Evolutionary conservation across 1,284 basidiomycete species (phyloP).

Genomic region (Sanghuangporus baumii): DNA sequence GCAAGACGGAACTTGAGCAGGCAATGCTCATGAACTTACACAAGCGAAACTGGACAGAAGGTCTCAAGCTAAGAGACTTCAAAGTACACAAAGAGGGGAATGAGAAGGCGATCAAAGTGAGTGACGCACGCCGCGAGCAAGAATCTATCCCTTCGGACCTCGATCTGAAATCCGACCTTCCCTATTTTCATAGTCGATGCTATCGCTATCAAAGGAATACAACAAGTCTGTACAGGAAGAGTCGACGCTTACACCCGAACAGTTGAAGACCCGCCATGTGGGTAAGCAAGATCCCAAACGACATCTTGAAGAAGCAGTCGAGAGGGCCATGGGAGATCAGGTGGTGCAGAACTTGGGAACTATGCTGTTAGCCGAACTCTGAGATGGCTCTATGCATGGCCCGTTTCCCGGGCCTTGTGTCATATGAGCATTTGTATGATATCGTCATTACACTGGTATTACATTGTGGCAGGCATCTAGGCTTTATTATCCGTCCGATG

Average conservation of each 20-base stretch:
- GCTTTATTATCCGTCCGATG: neutral
- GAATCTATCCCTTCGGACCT: neutral
- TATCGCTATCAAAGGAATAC: constrained; percentile 84
- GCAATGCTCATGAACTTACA: constrained; percentile 98
- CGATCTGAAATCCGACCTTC: constrained; percentile 7
- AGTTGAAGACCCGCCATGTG: constrained; percentile 93
- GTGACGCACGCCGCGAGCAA: neutral
- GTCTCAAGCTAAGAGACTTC: constrained; percentile 86
- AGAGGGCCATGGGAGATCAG: constrained; percentile 93
- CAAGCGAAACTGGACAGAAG: constrained; percentile 97
- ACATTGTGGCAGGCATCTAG: neutral
- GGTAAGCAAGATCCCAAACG: constrained; percentile 98
- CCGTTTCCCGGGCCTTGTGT: neutral
- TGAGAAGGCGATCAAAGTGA: constrained; percentile 88
- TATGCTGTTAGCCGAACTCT: constrained; percentile 85
- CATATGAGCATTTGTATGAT: constrained; percentile 12
- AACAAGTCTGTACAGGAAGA: constrained; percentile 97
- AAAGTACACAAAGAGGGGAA: constrained; percentile 80
- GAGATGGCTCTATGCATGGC: constrained; percentile 16
- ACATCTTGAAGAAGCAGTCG: constrained; percentile 94
- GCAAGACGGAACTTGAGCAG: constrained; percentile 95
- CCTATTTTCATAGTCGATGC: constrained; percentile 69
- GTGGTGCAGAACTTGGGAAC: constrained; percentile 92
- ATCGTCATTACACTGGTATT: neutral
- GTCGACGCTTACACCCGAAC: constrained; percentile 83